Evolutionary conservation across 768 basidiomycete genomes (phyloP).

Genomic region (Hygrocybe punicea): DNA sequence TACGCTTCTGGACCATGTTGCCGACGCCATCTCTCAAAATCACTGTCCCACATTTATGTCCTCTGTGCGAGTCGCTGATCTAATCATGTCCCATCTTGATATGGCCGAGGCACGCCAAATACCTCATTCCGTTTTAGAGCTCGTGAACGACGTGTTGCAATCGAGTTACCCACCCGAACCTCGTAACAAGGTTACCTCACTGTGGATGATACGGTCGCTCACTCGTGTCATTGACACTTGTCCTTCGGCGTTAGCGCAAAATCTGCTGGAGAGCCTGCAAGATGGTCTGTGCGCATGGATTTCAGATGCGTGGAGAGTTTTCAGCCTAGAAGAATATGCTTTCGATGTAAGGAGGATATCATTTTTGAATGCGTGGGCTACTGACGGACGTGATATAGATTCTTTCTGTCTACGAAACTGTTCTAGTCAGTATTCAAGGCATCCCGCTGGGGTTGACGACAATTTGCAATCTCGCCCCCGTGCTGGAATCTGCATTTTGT

Average conservation of each 20-base stretch:
- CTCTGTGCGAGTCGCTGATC: constrained; percentile 56
- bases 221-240: constrained; percentile 53
- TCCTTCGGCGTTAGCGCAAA: constrained; percentile 44
- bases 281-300: constrained; percentile 63
- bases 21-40: constrained; percentile 42
- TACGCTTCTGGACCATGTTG: constrained; percentile 55
- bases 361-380: background rate
- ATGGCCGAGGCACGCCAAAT: constrained; percentile 49
- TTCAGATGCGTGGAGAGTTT: constrained; percentile 51
- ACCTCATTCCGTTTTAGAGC: constrained; percentile 53
- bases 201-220: constrained; percentile 63
- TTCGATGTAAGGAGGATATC: constrained; percentile 48
- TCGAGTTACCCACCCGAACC: constrained; percentile 66
- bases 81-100: constrained; percentile 54
- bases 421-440: constrained; percentile 49
- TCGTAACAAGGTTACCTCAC: constrained; percentile 48
- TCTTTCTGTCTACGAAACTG: constrained; percentile 59
- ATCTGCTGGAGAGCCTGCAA: constrained; percentile 47
- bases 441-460: constrained; percentile 40
- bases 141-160: constrained; percentile 57
- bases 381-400: constrained; percentile 40
- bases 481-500: constrained; percentile 58
- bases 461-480: constrained; percentile 46
- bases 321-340: constrained; percentile 52
- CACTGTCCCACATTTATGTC: constrained; percentile 40